These are phyloP conservation scores for Quercus lobata DNA, from an alignment of 331 rosid genomes.

Conservation along the genomic window DNA sequence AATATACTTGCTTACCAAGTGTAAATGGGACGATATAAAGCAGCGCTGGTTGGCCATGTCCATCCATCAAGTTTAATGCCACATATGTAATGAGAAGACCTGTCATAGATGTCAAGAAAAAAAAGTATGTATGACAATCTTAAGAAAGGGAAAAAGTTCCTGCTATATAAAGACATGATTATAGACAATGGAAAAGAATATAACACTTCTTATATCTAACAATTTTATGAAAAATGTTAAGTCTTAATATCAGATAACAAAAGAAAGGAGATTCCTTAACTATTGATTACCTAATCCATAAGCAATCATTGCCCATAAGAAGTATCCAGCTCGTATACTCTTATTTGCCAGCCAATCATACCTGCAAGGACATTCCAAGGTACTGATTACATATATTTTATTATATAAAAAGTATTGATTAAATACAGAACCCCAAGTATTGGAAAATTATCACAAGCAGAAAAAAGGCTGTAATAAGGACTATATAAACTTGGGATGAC, in stretches of 20 bases:
- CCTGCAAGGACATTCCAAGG: conserved; percentile 35
- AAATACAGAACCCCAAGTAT: background rate
- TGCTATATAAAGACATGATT: background rate
- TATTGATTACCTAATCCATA: conserved; percentile 81
- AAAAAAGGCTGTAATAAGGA: background rate
- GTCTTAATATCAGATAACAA: background rate
- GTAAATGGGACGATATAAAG: conserved; percentile 94
- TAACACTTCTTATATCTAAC: background rate
- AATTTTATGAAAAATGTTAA: background rate
- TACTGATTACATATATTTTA: background rate
- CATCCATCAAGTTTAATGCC: conserved; percentile 97
- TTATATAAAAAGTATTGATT: background rate
- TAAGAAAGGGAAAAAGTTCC: too few species aligned
- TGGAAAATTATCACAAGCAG: background rate
- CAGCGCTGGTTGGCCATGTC: conserved; percentile 96
- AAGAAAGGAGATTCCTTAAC: background rate
- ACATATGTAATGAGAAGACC: conserved; percentile 91
- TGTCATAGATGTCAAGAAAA: conserved; percentile 17
- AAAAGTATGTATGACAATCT: background rate
- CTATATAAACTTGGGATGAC: background rate
- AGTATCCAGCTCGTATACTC: conserved; percentile 74
- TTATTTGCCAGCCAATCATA: conserved; percentile 92
- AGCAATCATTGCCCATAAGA: conserved; percentile 94
- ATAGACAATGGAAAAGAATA: background rate
- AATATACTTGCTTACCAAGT: conserved; percentile 43